phyloP scores from a whole-genome alignment of 2,329 filamentous ascomycete genomes.

The Cercospora citrullina region DNA sequence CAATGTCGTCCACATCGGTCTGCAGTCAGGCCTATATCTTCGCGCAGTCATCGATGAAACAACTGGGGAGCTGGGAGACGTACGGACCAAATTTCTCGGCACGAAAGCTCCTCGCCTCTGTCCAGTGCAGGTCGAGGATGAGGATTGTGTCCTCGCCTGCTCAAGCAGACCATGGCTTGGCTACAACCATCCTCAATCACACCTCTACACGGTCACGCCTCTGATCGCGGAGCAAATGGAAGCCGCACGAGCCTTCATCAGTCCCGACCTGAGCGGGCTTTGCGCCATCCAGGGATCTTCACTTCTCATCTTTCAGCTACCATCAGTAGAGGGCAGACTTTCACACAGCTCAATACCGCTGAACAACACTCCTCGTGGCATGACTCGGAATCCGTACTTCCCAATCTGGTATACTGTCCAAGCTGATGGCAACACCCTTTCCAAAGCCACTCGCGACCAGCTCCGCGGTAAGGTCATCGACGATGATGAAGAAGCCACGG shows the following conservation, averaged over 20 bases:
- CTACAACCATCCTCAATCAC: conserved; percentile 84
- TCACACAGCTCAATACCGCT: conserved; percentile 58
- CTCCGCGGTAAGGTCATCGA: conserved; percentile 25
- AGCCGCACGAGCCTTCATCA: conserved; percentile 95
- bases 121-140: conserved; percentile 81
- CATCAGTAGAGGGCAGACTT: conserved; percentile 31
- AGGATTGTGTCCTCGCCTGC: conserved; percentile 75
- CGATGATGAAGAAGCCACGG: conserved; percentile 24
- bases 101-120: conserved; percentile 88
- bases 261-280: conserved; percentile 63
- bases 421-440: conserved; percentile 87
- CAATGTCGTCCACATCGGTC: conserved; percentile 90
- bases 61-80: conserved; percentile 93
- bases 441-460: conserved; percentile 65
- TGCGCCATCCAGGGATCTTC: conserved; percentile 39
- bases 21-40: conserved; percentile 94
- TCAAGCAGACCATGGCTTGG: conserved; percentile 96
- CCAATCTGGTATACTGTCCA: conserved; percentile 93
- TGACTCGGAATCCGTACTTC: conserved; percentile 83
- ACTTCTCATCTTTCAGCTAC: conserved; percentile 69
- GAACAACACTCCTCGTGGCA: conserved; percentile 83
- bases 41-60: conserved; percentile 93
- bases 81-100: conserved; percentile 89
- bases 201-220: conserved; percentile 87
- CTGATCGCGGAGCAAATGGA: conserved; percentile 73